A percentile compares a stretch with the other conserved stretches of the same genome.
These are phyloP conservation scores for Saraca asoca DNA, from an alignment of 331 rosid species.

Conservation along the genomic window DNA sequence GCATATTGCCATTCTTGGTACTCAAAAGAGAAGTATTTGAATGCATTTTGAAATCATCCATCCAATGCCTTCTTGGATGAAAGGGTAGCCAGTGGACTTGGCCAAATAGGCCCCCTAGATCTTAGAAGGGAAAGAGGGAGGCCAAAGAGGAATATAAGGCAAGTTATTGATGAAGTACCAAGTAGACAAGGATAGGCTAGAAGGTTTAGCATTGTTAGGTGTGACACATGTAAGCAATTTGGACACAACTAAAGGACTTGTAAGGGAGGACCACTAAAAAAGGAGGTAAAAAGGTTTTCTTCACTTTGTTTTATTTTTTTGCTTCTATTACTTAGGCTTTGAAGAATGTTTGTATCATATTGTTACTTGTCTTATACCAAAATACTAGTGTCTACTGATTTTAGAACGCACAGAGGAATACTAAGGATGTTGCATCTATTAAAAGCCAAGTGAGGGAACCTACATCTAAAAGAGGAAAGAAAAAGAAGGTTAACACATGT, in stretches of 20 bases:
- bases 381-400: too few species aligned
- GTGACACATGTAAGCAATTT: background rate
- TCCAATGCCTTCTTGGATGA: background rate
- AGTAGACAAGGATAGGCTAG: background rate
- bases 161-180: background rate
- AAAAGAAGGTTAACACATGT: too few species aligned
- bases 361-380: too few species aligned
- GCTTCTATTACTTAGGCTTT: too few species aligned
- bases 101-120: background rate
- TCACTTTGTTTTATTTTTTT: too few species aligned
- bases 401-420: too few species aligned
- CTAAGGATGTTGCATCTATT: too few species aligned
- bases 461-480: too few species aligned
- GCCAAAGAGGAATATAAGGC: background rate
- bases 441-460: too few species aligned
- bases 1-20: too few species aligned
- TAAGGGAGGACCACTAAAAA: background rate
- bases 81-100: background rate
- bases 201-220: background rate
- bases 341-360: too few species aligned
- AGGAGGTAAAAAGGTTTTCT: background rate
- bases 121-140: background rate
- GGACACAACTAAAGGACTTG: background rate
- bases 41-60: background rate
- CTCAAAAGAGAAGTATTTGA: too few species aligned